A percentile compares a stretch with the other conserved stretches of the same genome.
Evolutionary conservation across 2,329 filamentous ascomycete genomes (phyloP).

Genomic region (Didymella glomerata): DNA sequence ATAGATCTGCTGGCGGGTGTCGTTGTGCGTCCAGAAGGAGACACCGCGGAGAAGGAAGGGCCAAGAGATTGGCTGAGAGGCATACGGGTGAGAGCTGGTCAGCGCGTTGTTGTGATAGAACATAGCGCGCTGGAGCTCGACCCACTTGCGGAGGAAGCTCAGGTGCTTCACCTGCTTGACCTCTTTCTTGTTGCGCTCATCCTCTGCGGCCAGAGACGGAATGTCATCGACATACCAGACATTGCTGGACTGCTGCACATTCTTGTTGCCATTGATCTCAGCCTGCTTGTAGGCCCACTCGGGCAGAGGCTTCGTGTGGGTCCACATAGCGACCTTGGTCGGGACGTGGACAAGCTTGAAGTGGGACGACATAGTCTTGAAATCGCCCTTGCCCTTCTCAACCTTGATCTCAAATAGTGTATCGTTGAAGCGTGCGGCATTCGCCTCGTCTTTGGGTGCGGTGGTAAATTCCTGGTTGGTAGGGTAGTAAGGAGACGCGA

Average conservation of each 20-base stretch:
- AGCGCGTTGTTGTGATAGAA: slow-evolving; percentile 99
- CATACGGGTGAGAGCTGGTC: slow-evolving; percentile 95
- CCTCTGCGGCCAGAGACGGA: slow-evolving; percentile 76
- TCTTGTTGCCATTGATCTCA: slow-evolving; percentile 99
- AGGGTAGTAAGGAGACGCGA: slow-evolving; percentile 93
- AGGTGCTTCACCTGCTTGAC: slow-evolving; percentile 81
- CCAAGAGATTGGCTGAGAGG: slow-evolving; percentile 95
- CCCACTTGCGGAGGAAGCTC: slow-evolving; percentile 92
- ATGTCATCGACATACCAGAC: slow-evolving; percentile 95
- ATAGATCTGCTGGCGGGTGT: slow-evolving; percentile 96
- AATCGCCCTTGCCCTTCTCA: slow-evolving; percentile 83
- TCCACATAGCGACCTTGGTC: slow-evolving; percentile 99
- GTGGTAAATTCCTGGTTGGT: slow-evolving; percentile 99
- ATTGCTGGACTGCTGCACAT: slow-evolving; percentile 86
- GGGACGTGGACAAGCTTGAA: slow-evolving; percentile 96
- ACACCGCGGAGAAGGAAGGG: slow-evolving; percentile 96
- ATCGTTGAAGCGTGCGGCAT: slow-evolving; percentile 80
- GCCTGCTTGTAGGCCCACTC: slow-evolving; percentile 98
- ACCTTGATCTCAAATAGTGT: slow-evolving; percentile 93
- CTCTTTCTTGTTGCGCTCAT: slow-evolving; percentile 76
- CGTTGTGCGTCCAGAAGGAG: slow-evolving; percentile 98
- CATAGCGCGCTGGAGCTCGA: slow-evolving; percentile 97
- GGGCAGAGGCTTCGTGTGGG: slow-evolving; percentile 90
- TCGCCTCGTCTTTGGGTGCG: slow-evolving; percentile 74
- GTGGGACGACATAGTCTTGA: slow-evolving; percentile 88